Evolutionary conservation across 2,329 filamentous ascomycete species (phyloP), one percentile per base, ranked within the genome.

Genomic region (Hirsutella minnesotensis): DNA sequence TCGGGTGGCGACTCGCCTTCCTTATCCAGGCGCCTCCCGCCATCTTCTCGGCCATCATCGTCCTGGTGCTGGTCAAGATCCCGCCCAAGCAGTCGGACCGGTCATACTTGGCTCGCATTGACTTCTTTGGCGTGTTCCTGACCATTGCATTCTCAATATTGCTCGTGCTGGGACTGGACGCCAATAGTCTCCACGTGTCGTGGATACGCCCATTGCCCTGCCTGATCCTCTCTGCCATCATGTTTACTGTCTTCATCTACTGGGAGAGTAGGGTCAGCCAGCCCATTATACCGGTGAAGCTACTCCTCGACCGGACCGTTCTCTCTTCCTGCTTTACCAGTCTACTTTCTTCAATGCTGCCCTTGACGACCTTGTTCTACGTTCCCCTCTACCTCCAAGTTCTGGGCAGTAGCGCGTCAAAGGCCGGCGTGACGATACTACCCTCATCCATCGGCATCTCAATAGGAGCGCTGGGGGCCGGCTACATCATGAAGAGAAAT

Each of bases 331-430:
- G 86, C 56, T 60, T 88, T 41, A 80, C 81, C 29, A 94, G 92
- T 56, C 77, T 89, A 63, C 75, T 90, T 50, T 69, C 69, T 47
- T 86, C 83, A 27, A 94, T 92, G 84, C 68, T 78, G n/a, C 67
- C 82, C 45, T 85, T 83, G 59, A 75, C 78, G 37, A 63, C 79
- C 20, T 63, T 90, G 41, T 94, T 89, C 61, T 94, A 94, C 60
- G 71, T 83, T 1, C 88, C 88, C 0, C 70, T 95, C 9, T 94
- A 87, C 62, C 81, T 92, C 49, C 85, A 94, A 60, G 76, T 88
- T 2, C 75, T 79, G 30, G 85, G 85, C n/a, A 67, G 79, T 45
- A 77, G 79, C 0, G 70, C 86, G 1, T 86, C 85, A 0, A 65
- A 74, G 19, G 78, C 87, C 0, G 87, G 86, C 1, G 65, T 82